These are phyloP conservation scores for Triticum dicoccoides DNA, from an alignment of 176 grass and related monocot genomes.

Conservation along the genomic window DNA sequence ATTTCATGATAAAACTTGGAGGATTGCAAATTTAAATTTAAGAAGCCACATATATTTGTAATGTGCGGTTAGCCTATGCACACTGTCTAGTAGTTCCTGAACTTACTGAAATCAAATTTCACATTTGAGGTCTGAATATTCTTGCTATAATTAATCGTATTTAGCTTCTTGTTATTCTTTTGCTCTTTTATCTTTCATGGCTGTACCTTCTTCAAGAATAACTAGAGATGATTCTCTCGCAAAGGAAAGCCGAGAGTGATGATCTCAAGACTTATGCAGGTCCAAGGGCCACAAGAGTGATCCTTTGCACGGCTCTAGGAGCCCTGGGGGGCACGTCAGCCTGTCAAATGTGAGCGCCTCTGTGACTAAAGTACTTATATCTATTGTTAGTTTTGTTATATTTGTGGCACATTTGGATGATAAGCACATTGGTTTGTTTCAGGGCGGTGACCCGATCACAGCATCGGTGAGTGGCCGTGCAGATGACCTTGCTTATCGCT, in stretches of 20 bases:
- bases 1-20: neutral
- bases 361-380: slow-evolving; percentile 7
- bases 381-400: slow-evolving; percentile 18
- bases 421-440: slow-evolving; percentile 29
- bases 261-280: slow-evolving; percentile 34
- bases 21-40: neutral
- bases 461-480: slow-evolving; percentile 60
- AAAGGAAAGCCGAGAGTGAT: neutral
- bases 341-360: slow-evolving; percentile 60
- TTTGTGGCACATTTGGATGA: neutral
- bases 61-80: neutral
- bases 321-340: slow-evolving; percentile 36
- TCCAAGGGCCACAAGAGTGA: slow-evolving; percentile 61
- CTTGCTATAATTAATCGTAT: neutral
- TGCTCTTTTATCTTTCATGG: neutral
- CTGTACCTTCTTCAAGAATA: neutral
- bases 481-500: slow-evolving; percentile 51
- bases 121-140: slow-evolving; percentile 20
- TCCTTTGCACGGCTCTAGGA: slow-evolving; percentile 46
- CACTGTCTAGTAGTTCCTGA: neutral
- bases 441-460: slow-evolving; percentile 47
- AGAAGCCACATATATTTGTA: neutral
- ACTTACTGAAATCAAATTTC: slow-evolving; percentile 5
- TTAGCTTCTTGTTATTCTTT: neutral
- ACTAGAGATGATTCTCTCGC: neutral